phyloP scores from a whole-genome alignment of 2,329 filamentous ascomycete species.

The Calonectria naviculata region DNA sequence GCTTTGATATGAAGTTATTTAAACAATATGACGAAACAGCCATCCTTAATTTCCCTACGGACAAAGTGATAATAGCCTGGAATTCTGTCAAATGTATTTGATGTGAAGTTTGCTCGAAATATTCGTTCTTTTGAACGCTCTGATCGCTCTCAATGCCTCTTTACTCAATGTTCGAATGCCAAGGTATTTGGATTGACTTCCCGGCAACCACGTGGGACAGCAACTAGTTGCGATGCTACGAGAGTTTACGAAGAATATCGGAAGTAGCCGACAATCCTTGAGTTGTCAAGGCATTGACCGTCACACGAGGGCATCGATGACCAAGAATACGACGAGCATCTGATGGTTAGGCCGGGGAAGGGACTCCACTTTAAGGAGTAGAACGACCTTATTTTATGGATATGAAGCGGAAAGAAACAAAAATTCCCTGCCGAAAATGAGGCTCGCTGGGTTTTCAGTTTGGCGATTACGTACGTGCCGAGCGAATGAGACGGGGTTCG shows the following conservation, averaged over 20 bases:
- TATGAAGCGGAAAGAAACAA: not conserved
- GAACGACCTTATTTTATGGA: not conserved
- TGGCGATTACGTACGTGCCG: conserved; percentile 12
- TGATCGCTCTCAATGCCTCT: too few relatives aligned
- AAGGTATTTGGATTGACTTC: not conserved
- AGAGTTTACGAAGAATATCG: not conserved
- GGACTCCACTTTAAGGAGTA: not conserved
- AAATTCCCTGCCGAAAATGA: conserved; percentile 17
- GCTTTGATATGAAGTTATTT: not conserved
- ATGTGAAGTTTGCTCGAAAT: not conserved
- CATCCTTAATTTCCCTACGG: not conserved
- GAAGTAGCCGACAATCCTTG: not conserved
- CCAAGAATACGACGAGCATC: not conserved
- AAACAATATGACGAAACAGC: not conserved
- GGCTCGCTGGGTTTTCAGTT: conserved; percentile 8
- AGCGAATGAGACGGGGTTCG: conserved; percentile 7
- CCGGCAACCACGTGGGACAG: not conserved
- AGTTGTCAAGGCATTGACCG: not conserved
- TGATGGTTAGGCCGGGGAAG: not conserved
- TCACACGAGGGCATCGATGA: not conserved
- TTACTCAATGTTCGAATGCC: not conserved
- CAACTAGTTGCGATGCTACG: not conserved
- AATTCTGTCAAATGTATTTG: not conserved
- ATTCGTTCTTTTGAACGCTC: not conserved
- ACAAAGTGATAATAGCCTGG: not conserved